Evolutionary conservation across 345 rosid genomes (phyloP).

Genomic region (Alliaria petiolata): DNA sequence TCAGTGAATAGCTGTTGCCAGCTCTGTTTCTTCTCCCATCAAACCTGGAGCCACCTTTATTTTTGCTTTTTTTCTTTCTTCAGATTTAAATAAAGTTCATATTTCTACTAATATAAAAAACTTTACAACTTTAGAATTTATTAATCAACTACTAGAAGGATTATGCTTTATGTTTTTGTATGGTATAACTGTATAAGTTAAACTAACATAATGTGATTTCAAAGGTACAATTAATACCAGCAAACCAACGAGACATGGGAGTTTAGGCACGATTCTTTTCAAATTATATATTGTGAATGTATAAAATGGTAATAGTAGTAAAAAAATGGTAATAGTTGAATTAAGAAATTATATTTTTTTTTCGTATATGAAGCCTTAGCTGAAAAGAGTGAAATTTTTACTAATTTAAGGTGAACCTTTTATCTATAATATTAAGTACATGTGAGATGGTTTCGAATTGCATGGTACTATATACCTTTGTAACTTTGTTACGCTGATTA

Average conservation of each 20-base stretch:
- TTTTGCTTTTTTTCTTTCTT: not conserved
- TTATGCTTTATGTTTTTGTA: not conserved
- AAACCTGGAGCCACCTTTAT: constrained; percentile 16
- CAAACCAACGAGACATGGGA: no score
- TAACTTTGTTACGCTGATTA: no score
- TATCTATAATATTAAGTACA: no score
- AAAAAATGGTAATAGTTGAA: no score
- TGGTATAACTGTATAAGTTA: not conserved
- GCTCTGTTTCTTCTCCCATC: constrained; percentile 34
- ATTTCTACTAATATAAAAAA: not conserved
- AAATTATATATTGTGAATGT: not conserved
- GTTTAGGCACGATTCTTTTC: no score
- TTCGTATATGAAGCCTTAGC: not conserved
- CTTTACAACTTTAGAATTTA: not conserved
- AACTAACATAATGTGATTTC: not conserved
- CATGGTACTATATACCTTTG: no score
- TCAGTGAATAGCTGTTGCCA: constrained; percentile 38
- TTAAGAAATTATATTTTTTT: no score
- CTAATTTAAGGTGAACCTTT: not conserved
- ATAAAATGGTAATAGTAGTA: no score
- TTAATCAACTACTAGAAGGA: not conserved
- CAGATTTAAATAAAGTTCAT: constrained; percentile 14
- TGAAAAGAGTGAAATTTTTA: not conserved
- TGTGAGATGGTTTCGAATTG: no score
- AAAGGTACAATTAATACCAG: no score